Evolutionary conservation across 495 filamentous ascomycete species (phyloP).

Genomic region (Penicillium turbatum): DNA sequence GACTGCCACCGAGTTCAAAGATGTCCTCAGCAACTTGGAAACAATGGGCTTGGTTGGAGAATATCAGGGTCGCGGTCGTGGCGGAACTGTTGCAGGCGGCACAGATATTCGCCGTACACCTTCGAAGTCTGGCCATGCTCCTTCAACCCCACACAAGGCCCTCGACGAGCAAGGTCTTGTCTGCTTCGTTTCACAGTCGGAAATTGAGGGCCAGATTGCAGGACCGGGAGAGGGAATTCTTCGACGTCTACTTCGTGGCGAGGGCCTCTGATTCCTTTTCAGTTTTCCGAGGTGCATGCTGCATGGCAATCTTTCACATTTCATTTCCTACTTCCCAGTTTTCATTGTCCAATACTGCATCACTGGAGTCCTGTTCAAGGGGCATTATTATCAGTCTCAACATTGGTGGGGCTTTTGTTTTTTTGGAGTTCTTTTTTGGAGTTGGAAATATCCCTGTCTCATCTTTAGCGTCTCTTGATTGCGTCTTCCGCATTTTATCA

Average conservation of each 20-base stretch:
- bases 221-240: slow-evolving; percentile 59
- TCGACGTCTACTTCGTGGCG: slow-evolving; percentile 39
- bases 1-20: slow-evolving; percentile 83
- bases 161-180: slow-evolving; percentile 68
- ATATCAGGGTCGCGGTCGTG: slow-evolving; percentile 65
- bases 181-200: slow-evolving; percentile 72
- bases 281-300: background rate
- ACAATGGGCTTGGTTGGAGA: slow-evolving; percentile 75
- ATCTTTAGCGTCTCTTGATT: slow-evolving; percentile 4
- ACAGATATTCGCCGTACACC: slow-evolving; percentile 51
- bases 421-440: slow-evolving; percentile 14
- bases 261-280: slow-evolving; percentile 30
- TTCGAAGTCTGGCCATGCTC: slow-evolving; percentile 50
- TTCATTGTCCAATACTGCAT: slow-evolving; percentile 9
- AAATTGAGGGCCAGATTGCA: slow-evolving; percentile 66
- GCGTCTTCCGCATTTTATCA: slow-evolving; percentile 9
- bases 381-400: slow-evolving; percentile 17
- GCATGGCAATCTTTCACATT: background rate
- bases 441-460: slow-evolving; percentile 12
- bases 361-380: slow-evolving; percentile 4
- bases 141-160: slow-evolving; percentile 39
- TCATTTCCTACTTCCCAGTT: background rate
- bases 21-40: slow-evolving; percentile 86
- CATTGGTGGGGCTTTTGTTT: slow-evolving; percentile 4
- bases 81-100: slow-evolving; percentile 51